Evolutionary conservation across 495 filamentous ascomycete genomes (phyloP), one percentile per base, ranked within the genome.

Genomic region (Daldinia caldariorum): DNA sequence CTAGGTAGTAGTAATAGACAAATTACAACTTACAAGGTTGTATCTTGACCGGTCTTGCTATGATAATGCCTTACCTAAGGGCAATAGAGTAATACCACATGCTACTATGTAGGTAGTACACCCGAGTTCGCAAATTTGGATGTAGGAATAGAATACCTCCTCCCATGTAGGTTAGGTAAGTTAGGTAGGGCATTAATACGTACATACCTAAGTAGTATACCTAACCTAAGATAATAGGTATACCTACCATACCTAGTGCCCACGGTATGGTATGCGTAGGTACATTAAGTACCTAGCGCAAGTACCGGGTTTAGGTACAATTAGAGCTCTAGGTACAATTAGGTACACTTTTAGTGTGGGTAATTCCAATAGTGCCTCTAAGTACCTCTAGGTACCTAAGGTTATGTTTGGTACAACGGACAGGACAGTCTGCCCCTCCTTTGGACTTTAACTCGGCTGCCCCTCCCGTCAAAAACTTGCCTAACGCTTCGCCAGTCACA

Each of bases 401-500:
- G 47, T 43, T 16, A n/a, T n/a, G n/a, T n/a, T n/a, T n/a, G 39
- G n/a, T 7, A 38, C 6, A 12, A 38, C 6, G 35, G 5, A 38
- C 6, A 10, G 35, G 32, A 37, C 18, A 6, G 29, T 38, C 50
- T 71, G 49, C 64, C 69, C 64, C 69, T 67, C 69, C 59, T 64
- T 61, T 61, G 12, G 7, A 26, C 62, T 26, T 26, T 45, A 56
- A 55, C 62, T 58, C 63, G 54, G 39, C 59, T 57, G 50, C 58
- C 60, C 63, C 64, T 64, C 54, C 14, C 26, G 26, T 38, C 34
- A 9, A 47, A 61, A n/a, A n/a, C 43, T 70, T 29, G 61, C 54
- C 53, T 55, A 55, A 64, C 32, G 55, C 59, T 67, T 59, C 63
- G 54, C 69, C 63, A 67, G 55, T 67, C 37, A 64, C 35, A 61